Base-by-base conservation (phyloP, 345 rosid species). In the Geranium rotundifolium region DNA sequence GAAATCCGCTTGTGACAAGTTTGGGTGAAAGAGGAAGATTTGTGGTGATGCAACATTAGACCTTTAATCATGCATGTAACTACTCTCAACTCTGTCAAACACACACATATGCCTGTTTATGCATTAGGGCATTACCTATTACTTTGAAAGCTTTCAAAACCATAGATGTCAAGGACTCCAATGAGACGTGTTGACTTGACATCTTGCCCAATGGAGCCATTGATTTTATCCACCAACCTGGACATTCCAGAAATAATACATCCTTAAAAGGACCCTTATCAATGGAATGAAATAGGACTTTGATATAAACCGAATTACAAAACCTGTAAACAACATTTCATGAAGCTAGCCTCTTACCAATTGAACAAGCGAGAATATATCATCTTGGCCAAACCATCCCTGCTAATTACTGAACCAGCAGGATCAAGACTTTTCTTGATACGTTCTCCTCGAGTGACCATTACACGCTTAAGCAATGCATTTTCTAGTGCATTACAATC, bases 301-400 rank as follows among this genome's bases (percentile, higher is more conserved):
- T 58, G 60, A 23, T 57, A 55, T 7, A 16, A 29, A 30, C n/a
- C 31, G 1, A 30, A 60, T 29, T 2, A 54, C 3, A 50, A 31
- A 65, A 3, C 39, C 12, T 37, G 29, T 9, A 56, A 17, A 23
- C 10, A 46, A 12, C 17, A 20, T 0, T 27, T 29, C 18, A 13
- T 0, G 14, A 57, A 8, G 58, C 67, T 54, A 59, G 67, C 31
- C 71, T 23, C 67, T 74, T 72, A 89, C 98, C 98, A 91, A 63
- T 91, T 82, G 77, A 91, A 91, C 70, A 91, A 81, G 56, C 83
- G 79, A 67, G 96, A 79, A 76, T 91, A 91, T 78, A 89, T 77
- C 37, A 92, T 85, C 81, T 87, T 91, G 64, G 98, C 98, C 65
- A 91, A 79, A 70, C 95, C 92, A 76, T 91, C 98, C 76, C 98